These are phyloP conservation scores for Rhynchosporium secalis DNA, from an alignment of 2,329 filamentous ascomycete species.

Conservation along the genomic window DNA sequence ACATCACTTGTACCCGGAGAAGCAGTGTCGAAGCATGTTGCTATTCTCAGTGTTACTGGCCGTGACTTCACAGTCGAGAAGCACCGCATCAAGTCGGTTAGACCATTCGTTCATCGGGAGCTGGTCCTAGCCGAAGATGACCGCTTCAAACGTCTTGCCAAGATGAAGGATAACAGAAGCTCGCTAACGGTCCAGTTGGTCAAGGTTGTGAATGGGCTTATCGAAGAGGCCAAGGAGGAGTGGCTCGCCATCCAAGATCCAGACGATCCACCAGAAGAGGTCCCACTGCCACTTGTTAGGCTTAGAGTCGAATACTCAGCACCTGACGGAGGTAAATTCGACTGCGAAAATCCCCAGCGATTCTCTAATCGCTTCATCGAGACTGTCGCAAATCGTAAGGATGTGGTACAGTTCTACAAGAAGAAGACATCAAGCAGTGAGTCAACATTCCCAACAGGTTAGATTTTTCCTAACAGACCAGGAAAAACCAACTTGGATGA, in stretches of 20 bases:
- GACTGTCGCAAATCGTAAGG: constrained; percentile 90
- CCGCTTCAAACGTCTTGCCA: constrained; percentile 74
- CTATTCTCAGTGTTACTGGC: constrained; percentile 80
- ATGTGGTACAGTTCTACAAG: constrained; percentile 89
- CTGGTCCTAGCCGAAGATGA: constrained; percentile 75
- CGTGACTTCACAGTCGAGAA: constrained; percentile 78
- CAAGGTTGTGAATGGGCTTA: constrained; percentile 79
- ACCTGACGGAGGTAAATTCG: constrained; percentile 80
- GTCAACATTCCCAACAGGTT: constrained; percentile 28
- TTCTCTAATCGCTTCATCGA: constrained; percentile 91
- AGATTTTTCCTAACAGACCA: constrained; percentile 23
- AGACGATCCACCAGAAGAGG: constrained; percentile 58
- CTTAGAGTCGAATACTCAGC: constrained; percentile 89
- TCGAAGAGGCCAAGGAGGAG: constrained; percentile 76
- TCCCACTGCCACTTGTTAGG: constrained; percentile 80
- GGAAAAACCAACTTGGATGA: constrained; percentile 47
- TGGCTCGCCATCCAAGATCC: constrained; percentile 79
- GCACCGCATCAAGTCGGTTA: constrained; percentile 81
- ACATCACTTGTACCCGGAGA: constrained; percentile 90
- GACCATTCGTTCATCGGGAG: constrained; percentile 87
- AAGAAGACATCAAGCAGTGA: constrained; percentile 68
- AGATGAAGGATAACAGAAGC: constrained; percentile 78
- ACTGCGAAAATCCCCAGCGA: constrained; percentile 91
- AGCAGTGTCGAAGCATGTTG: constrained; percentile 86
- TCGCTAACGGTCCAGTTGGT: constrained; percentile 78